Evolutionary conservation across 2,329 filamentous ascomycete genomes (phyloP).

Genomic region (Alternaria ethzedia): DNA sequence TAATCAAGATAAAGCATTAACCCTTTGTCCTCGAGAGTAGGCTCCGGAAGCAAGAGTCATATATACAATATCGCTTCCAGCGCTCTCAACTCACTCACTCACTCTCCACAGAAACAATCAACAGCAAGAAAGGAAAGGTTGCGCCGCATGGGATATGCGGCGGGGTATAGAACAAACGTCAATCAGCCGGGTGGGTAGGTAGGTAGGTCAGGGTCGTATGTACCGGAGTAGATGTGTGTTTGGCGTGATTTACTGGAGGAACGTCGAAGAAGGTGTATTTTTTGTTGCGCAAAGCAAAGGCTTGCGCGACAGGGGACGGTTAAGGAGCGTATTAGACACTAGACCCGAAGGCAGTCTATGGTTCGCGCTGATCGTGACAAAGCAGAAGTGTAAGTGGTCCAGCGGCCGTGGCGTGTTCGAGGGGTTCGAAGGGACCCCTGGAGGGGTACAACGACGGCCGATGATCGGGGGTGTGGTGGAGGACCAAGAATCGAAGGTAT

Average conservation of each 20-base stretch:
- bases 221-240: conserved; percentile 1
- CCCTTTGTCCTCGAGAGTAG: not conserved
- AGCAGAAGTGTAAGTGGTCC: not conserved
- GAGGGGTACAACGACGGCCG: conserved; percentile 17
- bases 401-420: not conserved
- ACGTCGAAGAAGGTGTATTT: conserved; percentile 21
- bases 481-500: conserved; percentile 32
- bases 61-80: conserved; percentile 22
- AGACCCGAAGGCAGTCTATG: conserved; percentile 15
- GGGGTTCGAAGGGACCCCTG: not conserved
- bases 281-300: conserved; percentile 3
- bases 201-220: conserved; percentile 3
- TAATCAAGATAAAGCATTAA: conserved; percentile 19
- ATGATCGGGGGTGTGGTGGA: not conserved
- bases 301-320: conserved; percentile 12
- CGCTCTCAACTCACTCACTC: not conserved
- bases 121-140: conserved; percentile 8
- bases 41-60: not conserved
- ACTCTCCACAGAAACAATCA: not conserved
- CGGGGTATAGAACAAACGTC: conserved; percentile 34
- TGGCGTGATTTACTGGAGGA: conserved; percentile 7
- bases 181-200: conserved; percentile 17
- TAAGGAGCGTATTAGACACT: conserved; percentile 37
- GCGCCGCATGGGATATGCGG: conserved; percentile 14
- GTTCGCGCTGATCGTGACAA: conserved; percentile 15